Evolutionary conservation across 2,329 filamentous ascomycete genomes (phyloP), one percentile per base, ranked within the genome.

Genomic region (Cordyceps farinosa): DNA sequence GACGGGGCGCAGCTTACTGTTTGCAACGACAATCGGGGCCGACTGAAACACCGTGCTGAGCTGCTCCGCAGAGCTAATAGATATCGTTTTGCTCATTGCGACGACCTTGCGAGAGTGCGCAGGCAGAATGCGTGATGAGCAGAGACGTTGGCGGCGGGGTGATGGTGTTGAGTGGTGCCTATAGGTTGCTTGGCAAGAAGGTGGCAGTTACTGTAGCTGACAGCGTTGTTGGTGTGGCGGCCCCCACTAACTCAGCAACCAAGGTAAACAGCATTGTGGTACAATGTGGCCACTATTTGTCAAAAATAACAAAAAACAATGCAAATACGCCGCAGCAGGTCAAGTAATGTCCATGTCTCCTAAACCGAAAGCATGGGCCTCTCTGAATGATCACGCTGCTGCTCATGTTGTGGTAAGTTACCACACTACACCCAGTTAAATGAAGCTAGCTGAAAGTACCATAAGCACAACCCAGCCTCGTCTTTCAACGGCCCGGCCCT

Each of bases 21-120:
- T 91, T 71, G 89, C 88, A 61, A 98, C 88, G 48, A 98, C 91
- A 65, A 97, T 86, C 68, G 85, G 86, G 40, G 90, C 92, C 62
- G 84, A 86, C 66, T 84, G 84, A 66, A 97, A 82, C 65, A 95
- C 77, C 38, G 79, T 77, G 69, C 82, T 83, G 70, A 96, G 89
- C 72, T 94, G 87, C 70, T 80, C 79, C 68, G 79, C 77, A 64
- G 83, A 84, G 72, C 76, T 74, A 61, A 77, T 76, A 60, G 66
- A 58, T 50, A 75, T 68, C 27, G 69, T 65, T 44, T 69, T 64
- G 57, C 68, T 65, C 36, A 74, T 67, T 70, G 58, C 27, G 30
- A 53, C 40, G 40, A 40, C 38, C 29, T 59, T 62, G 15, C 55
- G 17, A 27, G 30, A 56, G 15, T 42, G 17, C 32, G 34, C 30